Conservation (phyloP, 768 basidiomycete species). For the Mycena chlorophos region DNA sequence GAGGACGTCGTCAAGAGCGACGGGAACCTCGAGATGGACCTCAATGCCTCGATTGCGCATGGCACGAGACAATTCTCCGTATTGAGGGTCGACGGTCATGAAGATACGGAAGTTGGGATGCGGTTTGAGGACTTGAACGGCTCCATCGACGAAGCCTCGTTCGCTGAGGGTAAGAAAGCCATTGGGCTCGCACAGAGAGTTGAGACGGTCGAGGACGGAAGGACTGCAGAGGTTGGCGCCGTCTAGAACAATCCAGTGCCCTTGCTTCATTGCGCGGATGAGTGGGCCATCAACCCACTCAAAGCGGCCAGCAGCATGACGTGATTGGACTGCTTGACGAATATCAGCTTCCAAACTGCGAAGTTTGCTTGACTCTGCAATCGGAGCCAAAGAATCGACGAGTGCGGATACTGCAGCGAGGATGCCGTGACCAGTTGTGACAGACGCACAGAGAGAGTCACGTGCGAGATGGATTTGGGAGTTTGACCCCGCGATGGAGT, state of each 20-base stretch:
- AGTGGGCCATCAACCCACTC: slow-evolving; percentile 97
- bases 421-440: slow-evolving; percentile 22
- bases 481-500: slow-evolving; percentile 35
- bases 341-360: slow-evolving; percentile 21
- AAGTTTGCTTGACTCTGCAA: slow-evolving; percentile 25
- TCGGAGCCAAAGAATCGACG: slow-evolving; percentile 19
- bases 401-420: slow-evolving; percentile 14
- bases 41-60: slow-evolving; percentile 98
- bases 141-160: slow-evolving; percentile 78
- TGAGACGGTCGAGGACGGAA: slow-evolving; percentile 93
- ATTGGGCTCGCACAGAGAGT: slow-evolving; percentile 89
- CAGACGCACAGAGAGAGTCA: slow-evolving; percentile 23
- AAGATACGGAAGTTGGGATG: slow-evolving; percentile 90
- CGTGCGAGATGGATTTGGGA: slow-evolving; percentile 21
- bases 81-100: slow-evolving; percentile 89
- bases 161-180: slow-evolving; percentile 87
- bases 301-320: slow-evolving; percentile 56
- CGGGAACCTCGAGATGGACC: slow-evolving; percentile 50
- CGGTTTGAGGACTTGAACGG: slow-evolving; percentile 71
- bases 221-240: slow-evolving; percentile 93
- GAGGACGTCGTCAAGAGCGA: slow-evolving; percentile 45
- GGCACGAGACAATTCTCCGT: slow-evolving; percentile 92
- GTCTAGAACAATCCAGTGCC: slow-evolving; percentile 89
- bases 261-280: slow-evolving; percentile 78
- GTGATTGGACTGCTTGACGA: slow-evolving; percentile 22